phyloP scores from a whole-genome alignment of 192 early-diverging fungal genomes.

The Coemansia sp. region DNA sequence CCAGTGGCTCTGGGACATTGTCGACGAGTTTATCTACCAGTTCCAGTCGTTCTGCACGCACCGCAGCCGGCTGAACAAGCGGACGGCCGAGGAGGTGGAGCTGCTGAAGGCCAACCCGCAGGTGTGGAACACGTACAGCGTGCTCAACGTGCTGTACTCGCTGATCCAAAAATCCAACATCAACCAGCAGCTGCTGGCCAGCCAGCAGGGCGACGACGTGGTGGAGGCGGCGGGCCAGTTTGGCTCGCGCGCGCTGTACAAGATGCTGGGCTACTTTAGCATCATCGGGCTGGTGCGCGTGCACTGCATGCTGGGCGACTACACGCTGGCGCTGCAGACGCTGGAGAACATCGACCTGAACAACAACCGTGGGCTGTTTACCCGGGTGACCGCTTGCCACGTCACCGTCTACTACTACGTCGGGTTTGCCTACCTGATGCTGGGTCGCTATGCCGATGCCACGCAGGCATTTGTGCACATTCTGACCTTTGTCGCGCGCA shows the following conservation, averaged over 20 bases:
- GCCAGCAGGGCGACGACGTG: conserved; percentile 86
- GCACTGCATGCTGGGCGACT: conserved; percentile 94
- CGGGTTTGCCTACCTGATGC: conserved; percentile 98
- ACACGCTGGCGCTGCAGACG: conserved; percentile 90
- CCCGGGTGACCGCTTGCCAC: conserved; percentile 94
- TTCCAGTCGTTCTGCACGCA: conserved; percentile 97
- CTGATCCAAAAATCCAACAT: conserved; percentile 94
- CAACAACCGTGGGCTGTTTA: conserved; percentile 87
- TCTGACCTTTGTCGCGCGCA: conserved; percentile 82
- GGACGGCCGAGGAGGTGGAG: conserved; percentile 73
- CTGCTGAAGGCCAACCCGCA: conserved; percentile 80
- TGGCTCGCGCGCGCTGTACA: conserved; percentile 84
- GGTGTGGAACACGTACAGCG: conserved; percentile 94
- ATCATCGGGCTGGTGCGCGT: conserved; percentile 90
- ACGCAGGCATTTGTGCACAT: conserved; percentile 89
- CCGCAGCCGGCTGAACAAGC: conserved; percentile 80
- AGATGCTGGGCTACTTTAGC: conserved; percentile 95
- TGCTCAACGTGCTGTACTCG: conserved; percentile 93
- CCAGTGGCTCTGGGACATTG: conserved; percentile 99
- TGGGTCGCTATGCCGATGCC: conserved; percentile 93
- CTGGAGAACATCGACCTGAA: conserved; percentile 94
- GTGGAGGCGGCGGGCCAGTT: conserved; percentile 84
- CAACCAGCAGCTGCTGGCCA: conserved; percentile 86
- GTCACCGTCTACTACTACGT: conserved; percentile 97
- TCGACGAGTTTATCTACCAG: conserved; percentile 99